A percentile compares a stretch with the other conserved stretches of the same genome.
These are phyloP conservation scores for Teunomyces funiuensis DNA, from an alignment of 805 yeast genomes.

Conservation along the genomic window DNA sequence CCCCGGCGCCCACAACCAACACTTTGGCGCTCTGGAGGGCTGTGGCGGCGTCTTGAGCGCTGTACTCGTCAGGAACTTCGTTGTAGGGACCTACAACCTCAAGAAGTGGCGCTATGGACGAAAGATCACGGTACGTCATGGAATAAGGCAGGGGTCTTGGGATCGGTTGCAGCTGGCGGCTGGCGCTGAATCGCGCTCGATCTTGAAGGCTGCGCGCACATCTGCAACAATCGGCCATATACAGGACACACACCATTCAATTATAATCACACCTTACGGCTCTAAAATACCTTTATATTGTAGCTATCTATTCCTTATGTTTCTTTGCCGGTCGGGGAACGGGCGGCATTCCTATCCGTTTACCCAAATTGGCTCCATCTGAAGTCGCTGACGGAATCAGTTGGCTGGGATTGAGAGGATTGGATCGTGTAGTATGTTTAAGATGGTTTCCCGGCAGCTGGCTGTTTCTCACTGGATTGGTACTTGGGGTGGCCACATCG, in stretches of 20 bases:
- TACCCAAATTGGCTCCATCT: conserved; percentile 15
- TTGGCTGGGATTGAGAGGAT: conserved; percentile 4
- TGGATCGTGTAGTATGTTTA: neutral
- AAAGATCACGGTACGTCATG: conserved; percentile 8
- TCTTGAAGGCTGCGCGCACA: too few species aligned
- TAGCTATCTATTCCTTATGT: conserved; percentile 17
- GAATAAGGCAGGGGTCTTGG: too few species aligned
- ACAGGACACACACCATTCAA: too few species aligned
- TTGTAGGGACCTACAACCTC: conserved; percentile 37
- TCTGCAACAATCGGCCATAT: too few species aligned
- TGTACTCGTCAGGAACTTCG: conserved; percentile 38
- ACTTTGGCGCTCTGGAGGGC: conserved; percentile 25
- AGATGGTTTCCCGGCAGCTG: neutral
- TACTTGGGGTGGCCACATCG: conserved; percentile 2
- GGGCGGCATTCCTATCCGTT: conserved; percentile 38
- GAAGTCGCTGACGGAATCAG: too few species aligned
- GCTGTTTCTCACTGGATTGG: too few species aligned
- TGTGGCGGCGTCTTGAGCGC: conserved; percentile 17
- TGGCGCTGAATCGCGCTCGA: too few species aligned
- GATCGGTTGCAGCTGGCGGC: too few species aligned
- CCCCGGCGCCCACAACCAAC: conserved; percentile 75
- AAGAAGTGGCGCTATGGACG: conserved; percentile 23
- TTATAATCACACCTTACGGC: too few species aligned
- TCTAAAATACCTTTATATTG: neutral
- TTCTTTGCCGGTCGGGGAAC: conserved; percentile 26